These are phyloP conservation scores for Astrothelium subdiscretum DNA, from an alignment of 495 filamentous ascomycete genomes.

Conservation along the genomic window DNA sequence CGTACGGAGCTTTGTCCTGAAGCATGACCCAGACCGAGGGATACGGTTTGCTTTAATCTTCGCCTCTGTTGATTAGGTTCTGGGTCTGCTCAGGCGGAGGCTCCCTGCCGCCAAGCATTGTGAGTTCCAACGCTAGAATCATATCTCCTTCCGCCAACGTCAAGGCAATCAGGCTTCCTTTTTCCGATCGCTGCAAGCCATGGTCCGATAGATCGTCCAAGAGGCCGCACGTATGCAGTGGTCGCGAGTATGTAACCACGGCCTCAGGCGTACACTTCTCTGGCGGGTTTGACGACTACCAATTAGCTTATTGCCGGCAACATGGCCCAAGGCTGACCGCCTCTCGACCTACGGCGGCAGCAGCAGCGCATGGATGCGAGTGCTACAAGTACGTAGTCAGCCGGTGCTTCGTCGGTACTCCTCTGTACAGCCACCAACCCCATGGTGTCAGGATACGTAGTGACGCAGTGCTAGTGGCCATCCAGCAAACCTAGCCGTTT, in stretches of 20 bases:
- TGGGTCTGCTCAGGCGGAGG: too few species aligned
- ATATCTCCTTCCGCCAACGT: not conserved
- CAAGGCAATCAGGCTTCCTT: not conserved
- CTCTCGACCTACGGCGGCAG: not conserved
- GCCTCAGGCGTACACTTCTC: not conserved
- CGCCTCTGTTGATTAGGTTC: not conserved
- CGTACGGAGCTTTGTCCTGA: not conserved
- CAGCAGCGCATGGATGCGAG: not conserved
- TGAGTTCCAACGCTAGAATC: not conserved
- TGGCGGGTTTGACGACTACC: not conserved
- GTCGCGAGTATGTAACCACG: not conserved
- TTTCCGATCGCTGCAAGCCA: not conserved
- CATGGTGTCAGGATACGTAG: not conserved
- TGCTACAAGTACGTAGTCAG: not conserved
- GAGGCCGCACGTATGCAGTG: too few species aligned
- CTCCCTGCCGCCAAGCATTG: not conserved
- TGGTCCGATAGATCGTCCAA: not conserved
- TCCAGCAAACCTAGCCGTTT: not conserved
- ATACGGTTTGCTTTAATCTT: not conserved
- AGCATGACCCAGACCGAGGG: not conserved
- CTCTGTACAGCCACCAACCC: not conserved
- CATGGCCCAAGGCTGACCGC: not conserved
- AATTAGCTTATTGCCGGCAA: not conserved
- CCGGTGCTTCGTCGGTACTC: not conserved
- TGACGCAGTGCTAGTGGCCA: not conserved